Evolutionary conservation across 306 rosid species (phyloP).

Genomic region (Rosa persica): DNA sequence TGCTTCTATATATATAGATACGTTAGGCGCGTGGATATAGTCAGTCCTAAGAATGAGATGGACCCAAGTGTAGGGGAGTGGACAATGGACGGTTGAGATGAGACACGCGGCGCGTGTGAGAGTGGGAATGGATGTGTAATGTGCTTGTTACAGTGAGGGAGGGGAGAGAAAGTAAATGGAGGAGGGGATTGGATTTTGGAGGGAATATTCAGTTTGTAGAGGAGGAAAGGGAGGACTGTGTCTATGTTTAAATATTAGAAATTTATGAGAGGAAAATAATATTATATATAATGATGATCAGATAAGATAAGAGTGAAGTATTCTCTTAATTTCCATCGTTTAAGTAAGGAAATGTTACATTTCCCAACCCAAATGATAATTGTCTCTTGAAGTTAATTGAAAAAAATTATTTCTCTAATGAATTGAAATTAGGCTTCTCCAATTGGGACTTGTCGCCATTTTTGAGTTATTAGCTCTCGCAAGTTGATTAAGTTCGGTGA

Average conservation of each 20-base stretch:
- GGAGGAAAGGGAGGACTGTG: background rate
- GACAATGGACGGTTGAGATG: background rate
- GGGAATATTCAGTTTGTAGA: constrained; percentile 18
- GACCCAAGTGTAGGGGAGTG: background rate
- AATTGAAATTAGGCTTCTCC: too few relatives aligned
- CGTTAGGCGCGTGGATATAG: background rate
- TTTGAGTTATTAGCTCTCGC: too few relatives aligned
- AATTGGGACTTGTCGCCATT: too few relatives aligned
- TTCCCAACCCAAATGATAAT: too few relatives aligned
- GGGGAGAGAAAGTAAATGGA: background rate
- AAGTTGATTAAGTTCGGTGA: too few relatives aligned
- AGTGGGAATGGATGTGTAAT: background rate
- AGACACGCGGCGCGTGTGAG: background rate
- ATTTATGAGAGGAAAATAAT: background rate
- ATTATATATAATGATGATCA: background rate
- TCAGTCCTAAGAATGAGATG: background rate
- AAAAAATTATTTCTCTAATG: too few relatives aligned
- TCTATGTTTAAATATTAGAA: background rate
- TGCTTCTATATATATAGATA: background rate
- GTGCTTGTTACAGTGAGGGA: constrained; percentile 4
- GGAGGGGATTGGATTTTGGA: constrained; percentile 4
- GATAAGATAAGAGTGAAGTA: too few relatives aligned
- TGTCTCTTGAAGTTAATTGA: too few relatives aligned
- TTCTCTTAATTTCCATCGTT: background rate
- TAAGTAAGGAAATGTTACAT: too few relatives aligned